Percentiles rank a stretch among this genome's conserved stretches.
Conservation (phyloP, 768 basidiomycete genomes). For the Rhodotorula taiwanensis region DNA sequence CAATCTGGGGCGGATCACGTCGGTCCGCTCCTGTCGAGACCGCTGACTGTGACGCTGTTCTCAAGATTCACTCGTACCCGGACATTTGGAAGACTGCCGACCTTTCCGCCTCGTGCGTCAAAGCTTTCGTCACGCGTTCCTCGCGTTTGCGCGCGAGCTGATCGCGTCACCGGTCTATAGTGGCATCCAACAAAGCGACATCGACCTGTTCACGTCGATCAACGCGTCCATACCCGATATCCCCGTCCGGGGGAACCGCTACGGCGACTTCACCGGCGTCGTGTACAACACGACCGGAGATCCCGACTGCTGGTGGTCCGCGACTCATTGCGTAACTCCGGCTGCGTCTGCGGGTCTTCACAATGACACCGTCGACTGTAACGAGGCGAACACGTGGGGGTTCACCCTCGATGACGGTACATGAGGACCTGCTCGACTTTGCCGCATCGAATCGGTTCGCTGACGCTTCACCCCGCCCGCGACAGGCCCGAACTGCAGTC, state of each 20-base stretch:
- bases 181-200: conserved; percentile 41
- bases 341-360: conserved; percentile 34
- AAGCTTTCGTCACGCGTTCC: not conserved
- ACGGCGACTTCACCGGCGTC: conserved; percentile 42
- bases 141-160: not conserved
- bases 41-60: no score
- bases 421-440: no score
- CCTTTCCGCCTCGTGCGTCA: conserved; percentile 9
- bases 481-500: conserved; percentile 42
- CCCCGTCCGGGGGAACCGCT: conserved; percentile 41
- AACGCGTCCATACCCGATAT: conserved; percentile 41
- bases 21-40: no score
- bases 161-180: not conserved
- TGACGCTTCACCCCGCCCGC: not conserved
- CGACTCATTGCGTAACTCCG: conserved; percentile 40
- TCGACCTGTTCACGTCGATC: conserved; percentile 40
- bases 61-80: conserved; percentile 18
- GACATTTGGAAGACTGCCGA: conserved; percentile 24
- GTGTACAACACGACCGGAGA: conserved; percentile 34
- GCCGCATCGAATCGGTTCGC: no score
- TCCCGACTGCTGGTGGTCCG: conserved; percentile 48
- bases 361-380: conserved; percentile 41
- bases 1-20: not conserved
- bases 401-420: conserved; percentile 46
- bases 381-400: conserved; percentile 45